Base-by-base conservation (phyloP, 495 filamentous ascomycete species). In the Penicillium atrosanguineum region DNA sequence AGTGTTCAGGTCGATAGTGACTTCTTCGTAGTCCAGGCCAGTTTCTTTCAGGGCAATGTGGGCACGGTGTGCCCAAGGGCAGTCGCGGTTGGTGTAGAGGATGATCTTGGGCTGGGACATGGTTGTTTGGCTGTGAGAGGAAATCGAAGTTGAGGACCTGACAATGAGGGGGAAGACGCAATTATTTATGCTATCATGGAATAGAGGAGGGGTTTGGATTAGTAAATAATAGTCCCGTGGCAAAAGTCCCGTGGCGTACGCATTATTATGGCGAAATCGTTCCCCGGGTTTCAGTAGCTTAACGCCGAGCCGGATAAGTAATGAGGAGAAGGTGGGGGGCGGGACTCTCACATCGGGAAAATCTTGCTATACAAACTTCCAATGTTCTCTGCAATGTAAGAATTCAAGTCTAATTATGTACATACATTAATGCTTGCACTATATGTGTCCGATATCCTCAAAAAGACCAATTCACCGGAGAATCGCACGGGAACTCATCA, bases 41-140 rank as follows among this genome's bases (percentile, higher is more conserved):
- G 91, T 80, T 64, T 91, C 89, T 21, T 79, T 77, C 23, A 95
- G 81, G 7, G 82, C 82, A 42, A 93, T 91, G 63, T 95, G 87
- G 2, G 81, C 88, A 21, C 91, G 86, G 62, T 94, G 89, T 1
- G 90, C 90, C 80, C 82, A 95, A 15, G 91, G 91, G 70, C 90
- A 95, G 45, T 42, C 23, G 57, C 82, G 86, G 77, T 87, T 89
- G 50, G 89, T 93, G 69, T 95, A 95, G 21, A 90, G 66, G 40
- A 67, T 78, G 60, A 82, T 77, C 69, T 79, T 78, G 16, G 69
- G 73, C 8, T 67, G 48, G 16, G 71, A 48, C 70, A 73, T 74
- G 21, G 38, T 52, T 25, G 12, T n/a, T 44, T 63, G 29, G 9
- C 39, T 11, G 6, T 6, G 26, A 19, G 8, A 39, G 18, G 48